Evolutionary conservation across 2,329 filamentous ascomycete species (phyloP), one percentile per base, ranked within the genome.

Genomic region (Fusarium domesticum): DNA sequence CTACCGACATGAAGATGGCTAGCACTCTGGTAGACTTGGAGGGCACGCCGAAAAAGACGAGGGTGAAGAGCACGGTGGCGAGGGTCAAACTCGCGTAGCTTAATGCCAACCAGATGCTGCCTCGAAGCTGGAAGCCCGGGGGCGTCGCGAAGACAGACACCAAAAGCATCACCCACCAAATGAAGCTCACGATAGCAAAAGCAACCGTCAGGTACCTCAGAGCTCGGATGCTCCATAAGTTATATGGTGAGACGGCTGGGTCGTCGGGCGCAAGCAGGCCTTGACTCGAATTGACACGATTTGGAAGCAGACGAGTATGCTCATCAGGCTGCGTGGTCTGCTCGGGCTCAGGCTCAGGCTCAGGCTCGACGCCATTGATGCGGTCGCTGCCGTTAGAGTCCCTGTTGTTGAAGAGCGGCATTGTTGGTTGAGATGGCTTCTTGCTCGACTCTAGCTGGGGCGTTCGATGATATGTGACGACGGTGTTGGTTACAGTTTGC

Each of bases 161-260:
- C n/a, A 98, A 76, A 25, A 96, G 74, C 42, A 96, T 67, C 8
- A 89, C 77, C 92, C 93, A 97, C 92, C 92, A 97, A n/a, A 89
- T 60, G 60, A 95, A 89, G 43, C 83, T 87, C 57, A 91, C 64
- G 39, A 82, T 66, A 16, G 92, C 74, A 61, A 96, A 87, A 30
- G 89, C 58, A 43, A 95, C 74, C 5, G 89, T 92, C 48, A 93
- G 66, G 62, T 84, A 88, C 63, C 90, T 82, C 42, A 93, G 74
- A 36, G 87, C 80, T 15, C 93, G 85, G 38, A 98, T 87, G 47
- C 83, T 89, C 85, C 90, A 96, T 30, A 97, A 80, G 59, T 98
- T 98, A 71, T 96, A 96, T 0, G 93, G 93, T 3, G 89, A 88
- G 67, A 95, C 70, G n/a, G 70, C 70, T 8, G 70, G 70, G 45